These are phyloP conservation scores for Chrysoporthe austroafricana DNA, from an alignment of 2,329 filamentous ascomycete genomes.

Conservation along the genomic window DNA sequence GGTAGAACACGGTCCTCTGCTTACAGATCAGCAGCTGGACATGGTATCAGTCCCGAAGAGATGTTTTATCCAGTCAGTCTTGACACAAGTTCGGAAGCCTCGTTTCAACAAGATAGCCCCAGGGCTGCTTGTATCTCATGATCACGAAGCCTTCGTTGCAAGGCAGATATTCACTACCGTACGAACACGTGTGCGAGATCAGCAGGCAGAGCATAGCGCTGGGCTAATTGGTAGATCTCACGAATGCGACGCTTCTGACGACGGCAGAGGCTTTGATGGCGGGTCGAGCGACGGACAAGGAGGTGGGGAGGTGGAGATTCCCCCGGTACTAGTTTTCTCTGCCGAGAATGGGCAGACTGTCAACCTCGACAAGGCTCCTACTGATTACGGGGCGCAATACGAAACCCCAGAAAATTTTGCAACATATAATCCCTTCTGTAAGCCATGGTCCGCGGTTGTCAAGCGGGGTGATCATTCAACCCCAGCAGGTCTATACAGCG, in stretches of 20 bases:
- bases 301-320: neutral
- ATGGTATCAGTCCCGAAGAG: neutral
- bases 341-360: neutral
- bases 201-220: neutral
- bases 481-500: conserved; percentile 13
- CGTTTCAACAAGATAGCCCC: conserved; percentile 11
- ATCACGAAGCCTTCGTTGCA: neutral
- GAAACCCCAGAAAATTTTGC: neutral
- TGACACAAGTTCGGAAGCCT: neutral
- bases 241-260: too few species aligned
- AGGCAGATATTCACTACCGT: neutral
- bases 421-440: neutral
- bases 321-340: neutral
- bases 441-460: neutral
- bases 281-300: neutral
- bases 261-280: neutral
- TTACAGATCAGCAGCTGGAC: conserved; percentile 1
- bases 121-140: neutral
- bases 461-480: neutral
- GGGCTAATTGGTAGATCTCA: too few species aligned
- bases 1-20: neutral
- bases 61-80: neutral
- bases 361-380: neutral
- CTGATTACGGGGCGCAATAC: neutral
- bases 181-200: neutral